Conservation (phyloP, 257 asterid genomes). For the Coffea eugenioides region DNA sequence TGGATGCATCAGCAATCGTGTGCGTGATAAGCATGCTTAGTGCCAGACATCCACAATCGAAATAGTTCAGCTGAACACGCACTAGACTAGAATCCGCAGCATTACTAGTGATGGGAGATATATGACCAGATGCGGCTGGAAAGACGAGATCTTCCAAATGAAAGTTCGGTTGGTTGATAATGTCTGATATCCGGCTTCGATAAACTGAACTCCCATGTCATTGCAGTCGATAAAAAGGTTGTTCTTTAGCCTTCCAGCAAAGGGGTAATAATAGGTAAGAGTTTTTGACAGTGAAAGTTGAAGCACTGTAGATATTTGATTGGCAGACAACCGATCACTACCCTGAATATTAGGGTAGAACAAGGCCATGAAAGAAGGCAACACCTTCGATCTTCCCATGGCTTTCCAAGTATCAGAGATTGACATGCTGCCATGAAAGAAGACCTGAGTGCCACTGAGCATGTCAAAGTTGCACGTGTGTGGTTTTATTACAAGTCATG, state of each 20-base stretch:
- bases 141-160: background rate
- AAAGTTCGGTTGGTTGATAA: background rate
- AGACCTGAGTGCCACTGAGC: no score
- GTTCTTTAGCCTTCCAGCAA: slow-evolving; percentile 4
- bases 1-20: slow-evolving; percentile 13
- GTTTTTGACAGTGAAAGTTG: slow-evolving; percentile 4
- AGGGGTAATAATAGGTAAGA: slow-evolving; percentile 4
- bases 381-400: no score
- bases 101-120: background rate
- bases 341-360: slow-evolving; percentile 6
- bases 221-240: background rate
- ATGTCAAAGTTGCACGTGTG: no score
- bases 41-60: slow-evolving; percentile 17
- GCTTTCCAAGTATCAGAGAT: no score
- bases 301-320: background rate
- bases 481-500: no score
- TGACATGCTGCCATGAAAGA: no score
- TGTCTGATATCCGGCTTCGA: background rate
- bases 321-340: background rate
- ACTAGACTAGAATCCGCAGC: background rate
- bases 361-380: background rate
- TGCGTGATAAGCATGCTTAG: slow-evolving; percentile 9
- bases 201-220: background rate
- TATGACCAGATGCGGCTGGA: background rate
- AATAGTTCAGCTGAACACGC: slow-evolving; percentile 5